These are phyloP conservation scores for Telfairia occidentalis DNA, from an alignment of 331 rosid genomes.

Conservation along the genomic window DNA sequence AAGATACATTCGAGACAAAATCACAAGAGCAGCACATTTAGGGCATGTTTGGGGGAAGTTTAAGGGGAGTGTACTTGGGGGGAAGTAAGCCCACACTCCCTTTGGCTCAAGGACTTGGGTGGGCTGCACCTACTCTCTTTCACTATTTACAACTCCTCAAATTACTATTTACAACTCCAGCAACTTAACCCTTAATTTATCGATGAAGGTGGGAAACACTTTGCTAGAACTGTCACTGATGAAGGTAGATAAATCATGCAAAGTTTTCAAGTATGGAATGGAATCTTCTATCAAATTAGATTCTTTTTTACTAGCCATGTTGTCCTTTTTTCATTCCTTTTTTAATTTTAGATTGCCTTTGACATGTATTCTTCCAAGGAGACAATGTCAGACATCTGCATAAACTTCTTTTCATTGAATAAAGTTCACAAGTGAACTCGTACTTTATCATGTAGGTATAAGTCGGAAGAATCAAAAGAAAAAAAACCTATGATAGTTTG, in stretches of 20 bases:
- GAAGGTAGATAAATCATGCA: constrained; percentile 34
- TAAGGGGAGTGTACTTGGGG: too few relatives aligned
- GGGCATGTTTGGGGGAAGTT: too few relatives aligned
- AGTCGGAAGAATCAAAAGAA: background rate
- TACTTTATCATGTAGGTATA: background rate
- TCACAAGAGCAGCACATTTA: too few relatives aligned
- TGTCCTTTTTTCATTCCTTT: too few relatives aligned
- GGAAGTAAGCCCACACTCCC: too few relatives aligned
- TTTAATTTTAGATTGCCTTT: background rate
- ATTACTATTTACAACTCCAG: too few relatives aligned
- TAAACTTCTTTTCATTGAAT: constrained; percentile 74
- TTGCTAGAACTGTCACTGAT: constrained; percentile 28
- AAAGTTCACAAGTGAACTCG: constrained; percentile 73
- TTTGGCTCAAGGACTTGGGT: too few relatives aligned
- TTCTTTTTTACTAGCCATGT: background rate
- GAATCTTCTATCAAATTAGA: background rate
- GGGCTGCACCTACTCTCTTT: too few relatives aligned
- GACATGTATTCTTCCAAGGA: constrained; percentile 45
- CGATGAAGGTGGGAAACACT: constrained; percentile 64
- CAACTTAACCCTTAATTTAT: background rate
- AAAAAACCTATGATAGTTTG: background rate
- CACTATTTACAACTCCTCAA: too few relatives aligned
- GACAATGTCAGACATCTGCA: constrained; percentile 91
- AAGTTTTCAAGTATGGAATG: constrained; percentile 58
- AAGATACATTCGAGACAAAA: too few relatives aligned